Percentiles rank a stretch among this genome's conserved stretches.
These are phyloP conservation scores for Aspergillus cristatus DNA, from an alignment of 495 filamentous ascomycete genomes.

Conservation along the genomic window DNA sequence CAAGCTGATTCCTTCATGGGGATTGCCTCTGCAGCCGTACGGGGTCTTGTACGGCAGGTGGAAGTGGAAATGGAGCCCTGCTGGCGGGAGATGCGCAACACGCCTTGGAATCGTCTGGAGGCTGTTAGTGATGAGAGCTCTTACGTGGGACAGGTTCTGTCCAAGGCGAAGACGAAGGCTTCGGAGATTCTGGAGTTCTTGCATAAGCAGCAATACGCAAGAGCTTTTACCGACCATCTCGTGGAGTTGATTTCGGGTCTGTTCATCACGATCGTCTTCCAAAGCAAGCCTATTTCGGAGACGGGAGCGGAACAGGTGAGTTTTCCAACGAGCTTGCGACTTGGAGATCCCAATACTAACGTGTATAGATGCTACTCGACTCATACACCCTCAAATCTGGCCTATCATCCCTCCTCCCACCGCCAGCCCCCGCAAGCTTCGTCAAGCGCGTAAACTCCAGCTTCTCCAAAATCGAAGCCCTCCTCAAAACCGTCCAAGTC, in stretches of 20 bases:
- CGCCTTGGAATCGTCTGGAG: conserved; percentile 90
- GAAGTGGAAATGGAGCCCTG: conserved; percentile 73
- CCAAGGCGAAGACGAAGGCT: conserved; percentile 56
- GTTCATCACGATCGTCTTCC: conserved; percentile 77
- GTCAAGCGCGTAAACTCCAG: conserved; percentile 78
- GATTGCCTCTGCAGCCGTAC: conserved; percentile 79
- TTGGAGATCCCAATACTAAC: too few species aligned
- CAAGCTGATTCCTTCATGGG: conserved; percentile 95
- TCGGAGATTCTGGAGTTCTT: conserved; percentile 67
- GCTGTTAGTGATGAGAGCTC: conserved; percentile 91
- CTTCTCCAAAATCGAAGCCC: conserved; percentile 79
- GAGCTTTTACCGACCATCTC: conserved; percentile 89
- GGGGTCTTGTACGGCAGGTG: conserved; percentile 72
- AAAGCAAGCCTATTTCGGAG: conserved; percentile 82
- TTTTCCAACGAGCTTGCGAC: too few species aligned
- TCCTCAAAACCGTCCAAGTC: conserved; percentile 95
- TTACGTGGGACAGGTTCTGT: conserved; percentile 75
- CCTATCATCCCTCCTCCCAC: conserved; percentile 41
- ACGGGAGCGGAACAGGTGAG: conserved; percentile 87
- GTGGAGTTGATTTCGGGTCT: conserved; percentile 74
- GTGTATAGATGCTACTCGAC: conserved; percentile 75
- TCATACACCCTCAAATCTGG: conserved; percentile 83
- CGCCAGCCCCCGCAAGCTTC: conserved; percentile 53
- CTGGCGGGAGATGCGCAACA: conserved; percentile 97
- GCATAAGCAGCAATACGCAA: conserved; percentile 88